These are phyloP conservation scores for Pelargonium fulgidum DNA, from an alignment of 441 rosid species.

Conservation along the genomic window DNA sequence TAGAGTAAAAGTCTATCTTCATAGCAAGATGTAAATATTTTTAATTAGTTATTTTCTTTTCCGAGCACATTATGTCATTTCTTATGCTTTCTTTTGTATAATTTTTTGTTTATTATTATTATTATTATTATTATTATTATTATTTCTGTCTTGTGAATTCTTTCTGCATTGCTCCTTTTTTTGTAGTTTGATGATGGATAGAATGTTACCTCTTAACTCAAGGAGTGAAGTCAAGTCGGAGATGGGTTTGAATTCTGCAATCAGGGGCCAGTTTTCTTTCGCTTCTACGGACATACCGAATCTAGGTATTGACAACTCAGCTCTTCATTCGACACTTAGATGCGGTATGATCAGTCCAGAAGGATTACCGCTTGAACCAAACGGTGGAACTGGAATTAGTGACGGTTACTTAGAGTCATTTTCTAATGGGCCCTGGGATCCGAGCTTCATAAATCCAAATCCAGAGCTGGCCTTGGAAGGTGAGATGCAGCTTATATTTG, in stretches of 20 bases:
- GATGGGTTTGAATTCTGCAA: constrained; percentile 24
- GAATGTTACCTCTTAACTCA: constrained; percentile 14
- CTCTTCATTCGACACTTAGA: constrained; percentile 22
- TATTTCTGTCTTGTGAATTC: neutral
- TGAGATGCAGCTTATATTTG: neutral
- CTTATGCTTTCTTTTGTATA: neutral
- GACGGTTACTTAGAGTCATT: constrained; percentile 16
- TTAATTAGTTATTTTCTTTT: too few species aligned
- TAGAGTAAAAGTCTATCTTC: neutral
- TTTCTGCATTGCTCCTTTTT: constrained; percentile 13
- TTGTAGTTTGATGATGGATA: constrained; percentile 22
- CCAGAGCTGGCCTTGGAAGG: neutral
- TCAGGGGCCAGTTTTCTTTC: constrained; percentile 24
- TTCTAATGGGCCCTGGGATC: neutral
- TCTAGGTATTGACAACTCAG: constrained; percentile 18
- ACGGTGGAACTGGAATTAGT: constrained; percentile 17
- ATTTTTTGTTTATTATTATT: neutral
- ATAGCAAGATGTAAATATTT: too few species aligned
- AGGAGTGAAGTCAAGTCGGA: constrained; percentile 21
- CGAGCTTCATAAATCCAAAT: neutral
- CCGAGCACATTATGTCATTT: neutral
- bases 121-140: neutral
- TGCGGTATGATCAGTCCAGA: constrained; percentile 20
- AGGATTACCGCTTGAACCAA: constrained; percentile 19
- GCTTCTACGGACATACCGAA: constrained; percentile 23